Evolutionary conservation across 345 rosid genomes (phyloP), one percentile per base, ranked within the genome.

Genomic region (Kernera saxatilis): DNA sequence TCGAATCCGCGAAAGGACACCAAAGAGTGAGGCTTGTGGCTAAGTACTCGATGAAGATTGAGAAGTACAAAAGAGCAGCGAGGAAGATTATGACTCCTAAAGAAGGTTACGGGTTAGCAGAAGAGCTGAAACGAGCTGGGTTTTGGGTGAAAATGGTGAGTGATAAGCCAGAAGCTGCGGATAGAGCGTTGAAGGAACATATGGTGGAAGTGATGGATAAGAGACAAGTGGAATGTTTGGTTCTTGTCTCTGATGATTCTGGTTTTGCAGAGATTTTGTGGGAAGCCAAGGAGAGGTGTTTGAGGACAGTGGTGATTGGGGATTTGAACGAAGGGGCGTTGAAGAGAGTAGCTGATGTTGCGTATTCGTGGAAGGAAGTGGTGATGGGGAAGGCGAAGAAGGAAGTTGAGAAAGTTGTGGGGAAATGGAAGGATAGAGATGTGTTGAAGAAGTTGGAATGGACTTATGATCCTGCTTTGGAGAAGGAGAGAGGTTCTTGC

Each of bases 331-430:
- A 87, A 40, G 95, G 90, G 13, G 80, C 77, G 4, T 70, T 93
- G 86, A 87, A 87, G 78, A 83, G 97, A 57, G 81, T 81, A 46
- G 95, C 93, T 19, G 97, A 93, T 79, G 81, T 85, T 21, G 79
- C 78, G 68, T 90, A 87, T 78, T 85, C 92, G 0, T 91, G 96
- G 98, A 85, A 77, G 73, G 98, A 91, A 43, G 84, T 91, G 46
- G 72, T 83, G 69, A 84, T 77, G 88, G 97, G 96, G 41, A 91
- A 93, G 78, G 97, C 92, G 39, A 90, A 82, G 91, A 86, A 90
- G 70, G 97, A 93, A 39, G 93, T 90, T 0, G 81, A 69, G 14
- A 79, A 91, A 2, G 93, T 87, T 66, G 79, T 83, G 19, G 88
- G 87, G 53, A 80, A 79, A 54, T 93, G 98, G 96, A 83, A 83